phyloP scores from a whole-genome alignment of 2,329 filamentous ascomycete genomes.

The Zymoseptoria ardabiliae region DNA sequence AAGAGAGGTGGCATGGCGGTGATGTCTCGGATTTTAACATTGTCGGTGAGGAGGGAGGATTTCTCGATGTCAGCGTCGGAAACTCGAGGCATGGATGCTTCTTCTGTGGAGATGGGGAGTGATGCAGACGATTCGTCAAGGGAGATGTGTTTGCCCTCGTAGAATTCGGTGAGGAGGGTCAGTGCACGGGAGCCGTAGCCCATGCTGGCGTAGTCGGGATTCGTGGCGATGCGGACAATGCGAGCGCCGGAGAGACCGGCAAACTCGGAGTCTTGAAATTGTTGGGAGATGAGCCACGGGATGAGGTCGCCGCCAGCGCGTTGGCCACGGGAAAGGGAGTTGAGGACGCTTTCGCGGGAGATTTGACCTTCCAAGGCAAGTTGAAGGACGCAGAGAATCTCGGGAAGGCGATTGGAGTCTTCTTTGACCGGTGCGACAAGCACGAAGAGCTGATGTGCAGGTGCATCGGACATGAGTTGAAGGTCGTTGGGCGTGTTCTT shows the following conservation, averaged over 20 bases:
- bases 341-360: conserved; percentile 84
- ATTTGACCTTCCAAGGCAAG: conserved; percentile 92
- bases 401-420: conserved; percentile 69
- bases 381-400: conserved; percentile 91
- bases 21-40: conserved; percentile 84
- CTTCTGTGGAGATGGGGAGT: conserved; percentile 39
- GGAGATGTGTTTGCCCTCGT: conserved; percentile 83
- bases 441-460: conserved; percentile 92
- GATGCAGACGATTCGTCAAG: conserved; percentile 62
- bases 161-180: conserved; percentile 82
- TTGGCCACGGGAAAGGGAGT: conserved; percentile 80
- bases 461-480: conserved; percentile 97
- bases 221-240: conserved; percentile 89
- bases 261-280: conserved; percentile 97
- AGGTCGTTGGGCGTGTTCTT: conserved; percentile 97
- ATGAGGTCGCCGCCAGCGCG: conserved; percentile 88
- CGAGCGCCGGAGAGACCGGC: conserved; percentile 86
- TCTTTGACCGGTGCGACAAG: conserved; percentile 80
- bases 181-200: conserved; percentile 89
- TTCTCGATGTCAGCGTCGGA: conserved; percentile 75
- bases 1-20: conserved; percentile 90
- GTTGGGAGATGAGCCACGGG: conserved; percentile 93
- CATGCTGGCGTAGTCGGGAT: conserved; percentile 86
- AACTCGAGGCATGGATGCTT: conserved; percentile 57
- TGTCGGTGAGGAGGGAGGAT: conserved; percentile 71